phyloP scores from a whole-genome alignment of 176 grass and related monocot species.

The Metroxylon sagu region DNA sequence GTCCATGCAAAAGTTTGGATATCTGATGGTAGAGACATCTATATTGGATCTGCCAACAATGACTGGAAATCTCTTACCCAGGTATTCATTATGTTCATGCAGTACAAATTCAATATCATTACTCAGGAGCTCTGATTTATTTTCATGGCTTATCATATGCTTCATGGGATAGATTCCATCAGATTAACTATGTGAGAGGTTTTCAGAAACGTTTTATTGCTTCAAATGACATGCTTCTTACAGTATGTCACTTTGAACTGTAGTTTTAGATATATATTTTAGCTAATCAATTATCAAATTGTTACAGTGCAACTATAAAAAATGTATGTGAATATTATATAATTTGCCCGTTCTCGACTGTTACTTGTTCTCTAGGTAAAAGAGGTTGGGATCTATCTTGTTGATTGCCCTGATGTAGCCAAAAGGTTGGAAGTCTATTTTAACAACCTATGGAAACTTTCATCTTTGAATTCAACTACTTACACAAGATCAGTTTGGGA shows the following conservation, averaged over 20 bases:
- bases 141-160: neutral
- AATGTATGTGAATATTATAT: neutral
- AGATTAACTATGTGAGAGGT: too few relatives aligned
- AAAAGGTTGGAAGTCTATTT: conserved; percentile 52
- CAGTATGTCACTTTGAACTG: too few relatives aligned
- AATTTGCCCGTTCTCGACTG: neutral
- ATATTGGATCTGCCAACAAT: conserved; percentile 91
- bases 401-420: conserved; percentile 58
- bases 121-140: neutral
- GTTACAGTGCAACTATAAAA: too few relatives aligned
- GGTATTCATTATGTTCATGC: conserved; percentile 22
- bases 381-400: conserved; percentile 80
- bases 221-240: too few relatives aligned
- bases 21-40: conserved; percentile 74
- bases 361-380: conserved; percentile 52
- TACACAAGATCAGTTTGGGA: conserved; percentile 68
- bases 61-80: conserved; percentile 99
- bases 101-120: too few relatives aligned
- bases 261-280: too few relatives aligned
- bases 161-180: neutral
- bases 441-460: conserved; percentile 70
- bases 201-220: too few relatives aligned
- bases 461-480: conserved; percentile 48
- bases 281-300: too few relatives aligned
- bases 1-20: conserved; percentile 95